Conservation (phyloP, 2,329 filamentous ascomycete genomes). For the Paecilomyces formosus region DNA sequence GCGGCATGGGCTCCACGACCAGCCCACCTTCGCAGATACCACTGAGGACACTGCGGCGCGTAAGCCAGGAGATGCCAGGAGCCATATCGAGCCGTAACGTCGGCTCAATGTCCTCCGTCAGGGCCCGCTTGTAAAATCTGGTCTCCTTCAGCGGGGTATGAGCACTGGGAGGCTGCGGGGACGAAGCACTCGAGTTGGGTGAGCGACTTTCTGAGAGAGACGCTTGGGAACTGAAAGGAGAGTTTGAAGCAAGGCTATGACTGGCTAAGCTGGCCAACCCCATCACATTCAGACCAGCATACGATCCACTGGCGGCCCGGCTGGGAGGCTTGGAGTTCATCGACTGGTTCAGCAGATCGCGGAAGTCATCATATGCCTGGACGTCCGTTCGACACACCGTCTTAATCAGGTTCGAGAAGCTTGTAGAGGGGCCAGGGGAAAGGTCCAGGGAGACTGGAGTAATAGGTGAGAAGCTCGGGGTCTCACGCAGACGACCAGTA, state of each 20-base stretch:
- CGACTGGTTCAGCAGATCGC: conserved; percentile 63
- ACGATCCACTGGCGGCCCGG: conserved; percentile 65
- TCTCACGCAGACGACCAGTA: conserved; percentile 54
- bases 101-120: conserved; percentile 89
- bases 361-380: conserved; percentile 76
- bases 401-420: conserved; percentile 75
- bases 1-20: conserved; percentile 79
- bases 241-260: conserved; percentile 41
- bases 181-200: conserved; percentile 33
- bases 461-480: conserved; percentile 45
- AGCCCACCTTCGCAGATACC: conserved; percentile 79
- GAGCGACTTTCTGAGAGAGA: conserved; percentile 54
- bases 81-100: conserved; percentile 83
- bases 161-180: conserved; percentile 37
- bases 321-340: conserved; percentile 55
- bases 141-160: conserved; percentile 68
- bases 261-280: conserved; percentile 41
- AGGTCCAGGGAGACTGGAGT: conserved; percentile 45
- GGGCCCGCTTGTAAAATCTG: conserved; percentile 84
- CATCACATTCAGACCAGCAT: conserved; percentile 55
- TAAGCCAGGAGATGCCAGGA: conserved; percentile 88
- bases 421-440: conserved; percentile 57
- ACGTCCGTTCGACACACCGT: conserved; percentile 79
- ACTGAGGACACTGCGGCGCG: conserved; percentile 72
- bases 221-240: conserved; percentile 47